These are phyloP conservation scores for Sporothrix pseudoabietina DNA, from an alignment of 2,329 filamentous ascomycete genomes.

Conservation along the genomic window DNA sequence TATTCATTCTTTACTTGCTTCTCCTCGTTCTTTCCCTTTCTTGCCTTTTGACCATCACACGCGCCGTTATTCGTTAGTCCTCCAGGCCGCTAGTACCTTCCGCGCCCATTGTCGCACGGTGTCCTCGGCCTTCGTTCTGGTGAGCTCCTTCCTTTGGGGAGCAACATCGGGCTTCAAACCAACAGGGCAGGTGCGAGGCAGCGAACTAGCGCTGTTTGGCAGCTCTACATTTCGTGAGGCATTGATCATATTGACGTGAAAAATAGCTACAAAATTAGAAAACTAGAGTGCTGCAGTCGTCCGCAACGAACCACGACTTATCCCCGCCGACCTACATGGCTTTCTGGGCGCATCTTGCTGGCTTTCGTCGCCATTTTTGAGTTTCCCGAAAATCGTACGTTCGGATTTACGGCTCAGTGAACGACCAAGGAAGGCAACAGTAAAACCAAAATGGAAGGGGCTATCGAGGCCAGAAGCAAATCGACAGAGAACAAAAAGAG, in stretches of 20 bases:
- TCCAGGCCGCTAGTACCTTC: neutral
- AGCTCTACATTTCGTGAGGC: neutral
- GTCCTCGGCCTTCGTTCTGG: neutral
- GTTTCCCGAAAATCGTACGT: conserved; percentile 3
- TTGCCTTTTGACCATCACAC: conserved; percentile 7
- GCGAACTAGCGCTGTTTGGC: neutral
- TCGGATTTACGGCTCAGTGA: neutral
- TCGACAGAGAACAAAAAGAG: neutral
- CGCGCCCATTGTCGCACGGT: conserved; percentile 7
- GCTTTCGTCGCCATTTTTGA: neutral
- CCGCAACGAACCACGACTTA: neutral
- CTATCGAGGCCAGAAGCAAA: neutral
- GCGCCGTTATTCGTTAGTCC: conserved; percentile 10
- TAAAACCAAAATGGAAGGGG: neutral
- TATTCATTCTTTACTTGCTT: neutral
- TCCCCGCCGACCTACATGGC: neutral
- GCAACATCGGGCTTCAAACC: neutral
- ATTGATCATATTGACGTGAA: neutral
- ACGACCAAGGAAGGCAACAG: neutral
- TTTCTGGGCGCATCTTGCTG: neutral
- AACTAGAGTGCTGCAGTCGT: neutral
- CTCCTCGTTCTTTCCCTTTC: neutral
- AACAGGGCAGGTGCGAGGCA: neutral
- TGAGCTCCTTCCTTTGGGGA: conserved; percentile 8
- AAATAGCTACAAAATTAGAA: neutral